Evolutionary conservation across 1,284 basidiomycete genomes (phyloP).

Genomic region (Pterula multifida): DNA sequence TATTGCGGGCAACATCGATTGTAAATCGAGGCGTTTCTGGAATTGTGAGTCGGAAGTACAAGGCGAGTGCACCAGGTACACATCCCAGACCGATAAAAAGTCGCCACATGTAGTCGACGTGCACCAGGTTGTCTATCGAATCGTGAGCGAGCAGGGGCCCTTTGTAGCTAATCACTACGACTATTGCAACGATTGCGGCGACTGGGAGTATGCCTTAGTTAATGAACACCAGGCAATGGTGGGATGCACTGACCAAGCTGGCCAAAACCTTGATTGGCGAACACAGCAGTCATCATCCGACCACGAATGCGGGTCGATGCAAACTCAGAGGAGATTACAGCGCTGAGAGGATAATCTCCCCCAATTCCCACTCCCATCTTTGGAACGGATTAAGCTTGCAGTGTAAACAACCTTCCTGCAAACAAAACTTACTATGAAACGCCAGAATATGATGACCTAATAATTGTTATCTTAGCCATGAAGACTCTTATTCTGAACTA

Average conservation of each 20-base stretch:
- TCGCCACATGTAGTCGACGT: conserved; percentile 56
- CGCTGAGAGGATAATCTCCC: conserved; percentile 59
- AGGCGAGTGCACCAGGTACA: conserved; percentile 51
- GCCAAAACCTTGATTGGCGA: conserved; percentile 60
- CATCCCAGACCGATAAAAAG: conserved; percentile 62
- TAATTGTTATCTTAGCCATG: neutral
- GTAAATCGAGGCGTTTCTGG: conserved; percentile 80
- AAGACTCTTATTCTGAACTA: neutral
- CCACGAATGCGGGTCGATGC: conserved; percentile 63
- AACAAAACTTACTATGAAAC: conserved; percentile 37
- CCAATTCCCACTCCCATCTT: conserved; percentile 63
- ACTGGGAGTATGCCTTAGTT: conserved; percentile 16
- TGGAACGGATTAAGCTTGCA: conserved; percentile 7
- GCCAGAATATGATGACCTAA: conserved; percentile 46
- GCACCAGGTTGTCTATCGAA: conserved; percentile 23
- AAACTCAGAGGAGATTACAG: conserved; percentile 67
- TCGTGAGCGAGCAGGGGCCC: conserved; percentile 38
- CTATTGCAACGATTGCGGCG: conserved; percentile 59
- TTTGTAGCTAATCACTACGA: conserved; percentile 64
- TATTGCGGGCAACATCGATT: conserved; percentile 82
- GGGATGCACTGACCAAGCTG: conserved; percentile 37
- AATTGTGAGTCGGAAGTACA: conserved; percentile 71
- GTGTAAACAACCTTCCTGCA: conserved; percentile 13
- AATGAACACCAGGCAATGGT: too few species aligned
- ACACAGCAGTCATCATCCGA: conserved; percentile 62